Evolutionary conservation across 2,329 filamentous ascomycete genomes (phyloP), one percentile per base, ranked within the genome.

Genomic region (Berkeleyomyces rouxiae): DNA sequence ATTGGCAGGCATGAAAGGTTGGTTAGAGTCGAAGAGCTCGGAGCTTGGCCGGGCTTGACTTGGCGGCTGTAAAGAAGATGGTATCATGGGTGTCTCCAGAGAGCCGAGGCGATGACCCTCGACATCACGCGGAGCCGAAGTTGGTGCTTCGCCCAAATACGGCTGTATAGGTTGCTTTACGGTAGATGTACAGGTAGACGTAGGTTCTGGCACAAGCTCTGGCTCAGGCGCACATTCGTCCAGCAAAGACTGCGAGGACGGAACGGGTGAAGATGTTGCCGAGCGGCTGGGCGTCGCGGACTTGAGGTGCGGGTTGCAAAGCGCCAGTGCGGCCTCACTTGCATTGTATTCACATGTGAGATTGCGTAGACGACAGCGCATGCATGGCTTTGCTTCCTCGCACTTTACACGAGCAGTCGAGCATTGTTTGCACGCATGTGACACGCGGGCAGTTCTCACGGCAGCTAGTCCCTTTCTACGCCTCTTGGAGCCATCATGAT

Each of bases 381-480:
- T 74, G 67, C 79, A 82, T 40, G 79, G 79, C 69, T 82, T 81
- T 31, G 72, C 68, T 63, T 82, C 79, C 65, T 80, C 78, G 65
- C 79, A 82, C 66, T 81, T 81, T 53, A 82, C 77, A 23, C 79
- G 73, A 9, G 79, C 78, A 16, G 74, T 69, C 3, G 79, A 78
- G 66, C 79, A 82, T 7, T 76, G 71, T 33, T 75, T 74, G 66
- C 79, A 82, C 11, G 79, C 79, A 66, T 80, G 78, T 7, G 75
- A 77, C 9, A 82, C 79, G 10, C 79, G 77, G 23, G 76, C 75
- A 1, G 76, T 72, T 13, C 72, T 75, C 2, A 76, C 75, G 0
- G 76, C 76, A 1, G 76, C 69, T 51, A 74, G 73, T 59, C 75
- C 74, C 10, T 77, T 74, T 43, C 78, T 74, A 42, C 77, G 72